Base-by-base conservation (phyloP, 2,329 filamentous ascomycete species). In the Mollisiaceae sp. region DNA sequence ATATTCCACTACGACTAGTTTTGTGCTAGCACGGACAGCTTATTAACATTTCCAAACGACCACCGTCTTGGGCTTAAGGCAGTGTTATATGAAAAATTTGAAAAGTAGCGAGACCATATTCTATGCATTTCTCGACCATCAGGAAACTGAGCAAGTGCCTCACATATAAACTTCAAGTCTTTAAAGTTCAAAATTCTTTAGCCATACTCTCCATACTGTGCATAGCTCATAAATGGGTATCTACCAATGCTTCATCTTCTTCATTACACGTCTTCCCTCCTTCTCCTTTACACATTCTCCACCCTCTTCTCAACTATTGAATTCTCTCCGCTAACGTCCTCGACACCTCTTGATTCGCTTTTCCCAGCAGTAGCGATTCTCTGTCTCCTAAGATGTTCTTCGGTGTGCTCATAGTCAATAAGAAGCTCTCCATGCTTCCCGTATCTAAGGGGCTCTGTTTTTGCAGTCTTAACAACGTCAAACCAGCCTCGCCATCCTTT, bases 341-440 rank as follows among this genome's bases (percentile, higher is more conserved):
- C 47, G 2, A 18, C n/a, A 18, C 54, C 9, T 38, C 55, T 57
- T 1, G 20, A 55, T 15, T 50, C 35, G 18, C 54, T 43, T 27
- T 50, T 52, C n/a, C 38, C 61, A 57, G 57, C 55, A 39, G 55
- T 57, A 39, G 55, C 63, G 27, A 56, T 45, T 18, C 59, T 67
- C 18, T 59, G 38, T 14, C 54, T 45, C 35, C 69, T 63, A 14
- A 57, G 55, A 69, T 72, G 70, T 45, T 71, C 70, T 6, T 69
- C 70, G 2, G 68, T 72, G 47, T 75, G 71, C 54, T 75, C 73
- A 63, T 74, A 72, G 57, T 73, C 70, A 61, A 74, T 69, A 15
- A 88, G 80, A 52, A 86, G 74, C 75, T 87, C 83, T 68, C 86
- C 86, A 64, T 87, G 81, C 79, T 85, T 86, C 66, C 84, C 85